Base-by-base conservation (phyloP, 2,329 filamentous ascomycete species). In the Trichothecium roseum region DNA sequence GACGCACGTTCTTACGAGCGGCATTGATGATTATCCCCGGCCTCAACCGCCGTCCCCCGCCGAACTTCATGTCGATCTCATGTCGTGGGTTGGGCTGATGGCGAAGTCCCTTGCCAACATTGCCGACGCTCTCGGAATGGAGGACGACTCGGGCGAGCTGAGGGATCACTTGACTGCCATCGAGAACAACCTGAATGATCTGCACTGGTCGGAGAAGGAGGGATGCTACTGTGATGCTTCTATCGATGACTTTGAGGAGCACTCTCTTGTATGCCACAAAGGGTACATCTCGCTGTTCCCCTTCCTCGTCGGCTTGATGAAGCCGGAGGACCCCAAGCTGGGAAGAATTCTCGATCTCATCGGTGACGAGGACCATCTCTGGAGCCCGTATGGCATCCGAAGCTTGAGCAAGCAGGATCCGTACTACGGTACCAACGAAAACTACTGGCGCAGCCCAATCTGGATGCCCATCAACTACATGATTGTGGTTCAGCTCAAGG, bases 81-180 rank as follows among this genome's bases (percentile, higher is more conserved):
- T 98, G 56, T 84, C 84, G 35, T 98, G 91, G 91, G 83, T 98
- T 62, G 91, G 89, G n/a, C 76, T 95, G 64, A 94, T 95, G 85
- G 81, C 84, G 28, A 78, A 81, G 44, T 81, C 83, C n/a, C 74
- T 98, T 37, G 72, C 78, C 48, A 84, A 81, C 46, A 84, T 95
- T 47, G 85, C 87, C 2, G 64, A 74, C 31, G 74, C 78, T 18
- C 70, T 96, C n/a, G 79, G 74, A 32, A 73, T 87, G 45, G 60
- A 63, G 1, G 87, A 94, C 24, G 89, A 96, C 46, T 79, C 72
- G 1, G 69, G 73, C 16, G 76, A 84, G 48, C 85, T 89, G 48
- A 68, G 65, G 30, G 76, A 74, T 40, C 82, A 82, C 37, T 73
- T 86, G 38, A 74, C 75, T 22, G 87, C 82, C 12, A 93, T 98